Base-by-base conservation (phyloP, 352 stramenopile genomes). In the Globisporangium rhizosaccharum region DNA sequence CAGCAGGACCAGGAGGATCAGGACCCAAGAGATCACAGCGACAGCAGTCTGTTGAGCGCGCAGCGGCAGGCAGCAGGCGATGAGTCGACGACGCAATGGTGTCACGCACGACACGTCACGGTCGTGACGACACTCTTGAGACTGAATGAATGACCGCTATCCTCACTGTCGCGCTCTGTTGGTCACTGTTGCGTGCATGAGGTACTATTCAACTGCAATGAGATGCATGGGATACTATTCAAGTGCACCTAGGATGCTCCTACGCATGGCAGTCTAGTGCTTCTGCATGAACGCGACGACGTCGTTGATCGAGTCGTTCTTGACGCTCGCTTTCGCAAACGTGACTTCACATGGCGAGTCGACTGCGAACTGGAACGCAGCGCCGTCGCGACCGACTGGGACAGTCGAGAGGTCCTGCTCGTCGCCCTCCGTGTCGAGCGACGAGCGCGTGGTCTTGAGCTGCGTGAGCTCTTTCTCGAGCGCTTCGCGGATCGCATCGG, bases 391-490 rank as follows among this genome's bases (percentile, higher is more conserved):
- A 51, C 85, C 85, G 12, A 95, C 81, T 3, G 85, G 85, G 39
- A 95, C 80, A 17, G 71, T 74, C 10, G 68, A 76, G 37, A 73
- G 63, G 53, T 90, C 80, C 60, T 92, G 78, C 3, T 92, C 83
- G 42, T 94, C 82, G 50, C 82, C 85, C 42, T 94, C 82, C 10
- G 75, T 85, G 64, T 95, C 85, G 12, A 95, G 69, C 44, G 85
- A 95, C 64, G 82, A 90, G 63, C 85, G 85, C 30, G 85, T 95
- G 48, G 71, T 87, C 74, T 95, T 95, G 39, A 95, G 72, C 58
- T 94, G 78, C 37, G 81, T 92, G 51, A 94, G 63, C 56, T 94
- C 85, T 57, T 90, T 87, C 66, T 94, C 81, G 12, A 94, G 69
- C 33, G 76, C 72, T 18, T 79, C 71, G 47, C 80, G 71, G 46